Conservation (phyloP, 2,329 filamentous ascomycete species). For the Dothideomycetidae sp. region DNA sequence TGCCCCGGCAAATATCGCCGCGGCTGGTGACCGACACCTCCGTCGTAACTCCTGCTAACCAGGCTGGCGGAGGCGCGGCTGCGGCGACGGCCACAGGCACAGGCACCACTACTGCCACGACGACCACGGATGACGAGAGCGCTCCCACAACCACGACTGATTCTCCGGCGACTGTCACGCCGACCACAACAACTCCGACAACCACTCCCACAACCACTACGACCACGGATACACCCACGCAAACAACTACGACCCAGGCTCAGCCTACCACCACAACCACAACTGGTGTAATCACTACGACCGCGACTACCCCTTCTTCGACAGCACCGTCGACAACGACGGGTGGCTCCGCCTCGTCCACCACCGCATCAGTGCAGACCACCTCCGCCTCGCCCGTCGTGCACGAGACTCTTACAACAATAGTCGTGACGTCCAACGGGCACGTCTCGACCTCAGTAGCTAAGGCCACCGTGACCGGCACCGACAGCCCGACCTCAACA, state of each 20-base stretch:
- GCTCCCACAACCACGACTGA: conserved; percentile 6
- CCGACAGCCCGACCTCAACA: conserved; percentile 24
- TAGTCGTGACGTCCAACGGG: conserved; percentile 28
- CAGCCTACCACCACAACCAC: conserved; percentile 20
- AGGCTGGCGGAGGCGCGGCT: too few species aligned
- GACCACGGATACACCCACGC: conserved; percentile 10
- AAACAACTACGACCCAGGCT: conserved; percentile 14
- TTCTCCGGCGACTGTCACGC: conserved; percentile 7
- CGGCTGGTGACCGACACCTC: background rate
- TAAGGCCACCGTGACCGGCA: conserved; percentile 27
- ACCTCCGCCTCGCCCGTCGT: conserved; percentile 21
- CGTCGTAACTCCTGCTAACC: background rate
- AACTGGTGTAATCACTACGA: conserved; percentile 16
- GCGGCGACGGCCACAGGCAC: conserved; percentile 6
- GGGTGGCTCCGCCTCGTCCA: conserved; percentile 13
- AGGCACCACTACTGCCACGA: conserved; percentile 1
- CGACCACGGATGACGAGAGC: conserved; percentile 2
- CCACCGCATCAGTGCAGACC: conserved; percentile 17
- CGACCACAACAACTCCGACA: conserved; percentile 8
- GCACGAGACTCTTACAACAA: conserved; percentile 24
- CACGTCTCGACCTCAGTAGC: conserved; percentile 27
- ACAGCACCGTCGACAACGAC: conserved; percentile 11
- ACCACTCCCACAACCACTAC: conserved; percentile 10
- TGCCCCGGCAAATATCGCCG: background rate
- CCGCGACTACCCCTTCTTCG: conserved; percentile 15